A percentile compares a stretch with the other conserved stretches of the same genome.
These are phyloP conservation scores for Xylariales sp. DNA, from an alignment of 2,329 filamentous ascomycete genomes.

Conservation along the genomic window DNA sequence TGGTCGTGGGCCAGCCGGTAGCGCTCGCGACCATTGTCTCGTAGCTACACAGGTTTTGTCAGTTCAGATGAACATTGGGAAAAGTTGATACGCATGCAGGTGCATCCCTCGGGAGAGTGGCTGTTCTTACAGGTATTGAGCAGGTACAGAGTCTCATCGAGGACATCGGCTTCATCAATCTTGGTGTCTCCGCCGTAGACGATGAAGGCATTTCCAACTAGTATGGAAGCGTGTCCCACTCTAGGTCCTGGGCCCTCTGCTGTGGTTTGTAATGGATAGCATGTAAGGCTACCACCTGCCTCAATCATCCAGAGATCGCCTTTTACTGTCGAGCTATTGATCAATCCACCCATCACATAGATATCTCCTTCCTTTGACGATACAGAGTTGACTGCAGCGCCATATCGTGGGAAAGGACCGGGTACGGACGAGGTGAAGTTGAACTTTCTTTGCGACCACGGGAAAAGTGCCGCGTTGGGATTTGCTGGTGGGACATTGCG, in stretches of 20 bases:
- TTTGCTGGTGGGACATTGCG: slow-evolving; percentile 44
- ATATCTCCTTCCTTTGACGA: slow-evolving; percentile 96
- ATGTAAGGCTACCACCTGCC: slow-evolving; percentile 79
- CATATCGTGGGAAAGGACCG: slow-evolving; percentile 93
- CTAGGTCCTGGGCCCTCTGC: slow-evolving; percentile 91
- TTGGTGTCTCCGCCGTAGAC: slow-evolving; percentile 99
- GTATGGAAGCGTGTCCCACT: slow-evolving; percentile 87
- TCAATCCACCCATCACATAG: slow-evolving; percentile 94
- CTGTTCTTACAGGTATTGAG: slow-evolving; percentile 96
- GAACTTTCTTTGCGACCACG: slow-evolving; percentile 88
- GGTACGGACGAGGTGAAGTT: slow-evolving; percentile 79
- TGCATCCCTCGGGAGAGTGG: too few species aligned
- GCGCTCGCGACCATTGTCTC: slow-evolving; percentile 92
- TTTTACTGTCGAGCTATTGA: slow-evolving; percentile 92
- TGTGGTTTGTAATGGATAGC: slow-evolving; percentile 86
- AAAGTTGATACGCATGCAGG: too few species aligned
- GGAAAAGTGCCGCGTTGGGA: slow-evolving; percentile 79
- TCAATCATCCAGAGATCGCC: slow-evolving; percentile 98
- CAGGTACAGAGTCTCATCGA: slow-evolving; percentile 94
- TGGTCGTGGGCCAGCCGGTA: slow-evolving; percentile 81
- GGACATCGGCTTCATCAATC: slow-evolving; percentile 82
- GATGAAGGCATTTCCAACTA: slow-evolving; percentile 98
- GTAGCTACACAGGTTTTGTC: slow-evolving; percentile 61
- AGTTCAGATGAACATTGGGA: slow-evolving; percentile 10
- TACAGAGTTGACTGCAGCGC: slow-evolving; percentile 87